Evolutionary conservation across 768 basidiomycete species (phyloP).

Genomic region (Termitomyces sp.): DNA sequence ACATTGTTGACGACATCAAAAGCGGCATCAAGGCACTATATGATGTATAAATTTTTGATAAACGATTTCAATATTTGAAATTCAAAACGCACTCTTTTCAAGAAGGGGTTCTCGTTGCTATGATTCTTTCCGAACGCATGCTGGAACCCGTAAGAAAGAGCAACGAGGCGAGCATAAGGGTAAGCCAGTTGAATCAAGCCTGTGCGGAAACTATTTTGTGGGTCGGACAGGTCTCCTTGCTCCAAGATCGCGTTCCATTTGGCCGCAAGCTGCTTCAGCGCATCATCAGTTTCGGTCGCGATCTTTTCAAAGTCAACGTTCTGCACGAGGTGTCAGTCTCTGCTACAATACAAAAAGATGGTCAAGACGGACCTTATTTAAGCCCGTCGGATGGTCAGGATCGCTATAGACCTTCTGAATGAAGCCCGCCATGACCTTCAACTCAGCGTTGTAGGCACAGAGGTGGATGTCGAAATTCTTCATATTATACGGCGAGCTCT

Average conservation of each 20-base stretch:
- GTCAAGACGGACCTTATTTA: slow-evolving; percentile 57
- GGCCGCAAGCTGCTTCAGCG: slow-evolving; percentile 50
- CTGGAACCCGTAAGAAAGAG: slow-evolving; percentile 74
- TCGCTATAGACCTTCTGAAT: slow-evolving; percentile 65
- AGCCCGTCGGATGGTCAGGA: slow-evolving; percentile 66
- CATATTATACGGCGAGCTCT: slow-evolving; percentile 62
- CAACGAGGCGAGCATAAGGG: slow-evolving; percentile 66
- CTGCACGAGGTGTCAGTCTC: slow-evolving; percentile 26
- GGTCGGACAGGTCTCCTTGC: slow-evolving; percentile 49
- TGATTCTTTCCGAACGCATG: slow-evolving; percentile 64
- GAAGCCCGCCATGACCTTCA: slow-evolving; percentile 62
- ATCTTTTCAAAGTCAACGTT: slow-evolving; percentile 60
- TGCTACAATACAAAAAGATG: not conserved
- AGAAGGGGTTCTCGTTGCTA: slow-evolving; percentile 61
- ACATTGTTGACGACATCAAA: slow-evolving; percentile 61
- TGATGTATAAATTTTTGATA: not conserved
- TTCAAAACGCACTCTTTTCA: slow-evolving; percentile 50
- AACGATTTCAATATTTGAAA: not conserved
- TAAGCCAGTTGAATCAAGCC: slow-evolving; percentile 59
- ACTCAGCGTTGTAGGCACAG: slow-evolving; percentile 72
- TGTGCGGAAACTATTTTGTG: slow-evolving; percentile 55
- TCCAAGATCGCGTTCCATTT: slow-evolving; percentile 55
- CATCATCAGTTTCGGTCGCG: slow-evolving; percentile 66
- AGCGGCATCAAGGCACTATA: slow-evolving; percentile 69
- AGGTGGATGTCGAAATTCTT: slow-evolving; percentile 77